phyloP scores from a whole-genome alignment of 108 stramenopile genomes.

The Nitzschia sp. region DNA sequence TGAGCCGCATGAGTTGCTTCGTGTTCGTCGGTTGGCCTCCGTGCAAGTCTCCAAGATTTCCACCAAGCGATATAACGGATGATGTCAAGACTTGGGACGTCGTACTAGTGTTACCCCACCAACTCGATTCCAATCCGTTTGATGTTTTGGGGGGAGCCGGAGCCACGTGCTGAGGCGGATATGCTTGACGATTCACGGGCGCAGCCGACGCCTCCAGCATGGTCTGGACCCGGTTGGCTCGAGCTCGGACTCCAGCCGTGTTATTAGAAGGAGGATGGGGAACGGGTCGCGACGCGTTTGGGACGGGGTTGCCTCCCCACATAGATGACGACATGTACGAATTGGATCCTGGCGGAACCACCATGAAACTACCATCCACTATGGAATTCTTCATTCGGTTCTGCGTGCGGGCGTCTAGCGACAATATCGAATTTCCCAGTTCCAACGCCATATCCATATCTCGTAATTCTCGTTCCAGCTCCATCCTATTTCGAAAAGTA shows the following conservation, averaged over 20 bases:
- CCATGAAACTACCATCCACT: conserved; percentile 80
- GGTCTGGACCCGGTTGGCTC: conserved; percentile 80
- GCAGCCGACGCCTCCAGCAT: conserved; percentile 43
- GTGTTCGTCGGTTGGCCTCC: conserved; percentile 53
- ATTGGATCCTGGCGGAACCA: conserved; percentile 74
- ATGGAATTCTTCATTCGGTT: conserved; percentile 43
- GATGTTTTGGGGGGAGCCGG: conserved; percentile 22
- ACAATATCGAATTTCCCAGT: conserved; percentile 76
- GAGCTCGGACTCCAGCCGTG: conserved; percentile 54
- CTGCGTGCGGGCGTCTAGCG: conserved; percentile 55
- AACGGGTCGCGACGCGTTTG: conserved; percentile 26
- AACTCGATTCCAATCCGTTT: conserved; percentile 73
- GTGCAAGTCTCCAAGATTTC: neutral
- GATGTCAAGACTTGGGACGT: conserved; percentile 60
- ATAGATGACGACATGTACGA: conserved; percentile 73
- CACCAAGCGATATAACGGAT: conserved; percentile 53
- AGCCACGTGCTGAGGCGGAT: conserved; percentile 28
- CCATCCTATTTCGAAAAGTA: conserved; percentile 53
- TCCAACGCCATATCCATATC: conserved; percentile 84
- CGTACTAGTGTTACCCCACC: conserved; percentile 77
- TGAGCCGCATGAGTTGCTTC: conserved; percentile 83
- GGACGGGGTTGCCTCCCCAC: conserved; percentile 33
- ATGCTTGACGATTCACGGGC: conserved; percentile 17
- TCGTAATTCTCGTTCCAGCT: conserved; percentile 79
- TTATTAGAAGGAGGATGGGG: conserved; percentile 10